Percentiles rank a stretch among this genome's conserved stretches.
These are phyloP conservation scores for Fimicolochytrium jonesii DNA, from an alignment of 192 early-diverging fungal genomes.

Conservation along the genomic window DNA sequence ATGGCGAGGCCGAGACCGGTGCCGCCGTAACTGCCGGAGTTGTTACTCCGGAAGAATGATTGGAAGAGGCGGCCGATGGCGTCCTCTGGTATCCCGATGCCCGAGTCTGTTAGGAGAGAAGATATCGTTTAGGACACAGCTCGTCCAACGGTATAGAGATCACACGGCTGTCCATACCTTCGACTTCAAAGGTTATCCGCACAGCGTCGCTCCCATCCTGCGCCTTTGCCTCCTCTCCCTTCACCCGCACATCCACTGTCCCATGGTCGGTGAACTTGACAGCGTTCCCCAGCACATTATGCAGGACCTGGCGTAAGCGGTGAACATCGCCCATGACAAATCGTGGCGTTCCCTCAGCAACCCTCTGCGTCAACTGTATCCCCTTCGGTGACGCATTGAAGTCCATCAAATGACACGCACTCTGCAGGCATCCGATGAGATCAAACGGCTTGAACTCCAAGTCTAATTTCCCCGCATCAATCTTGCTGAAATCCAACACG, in stretches of 20 bases:
- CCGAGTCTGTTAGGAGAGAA: no score
- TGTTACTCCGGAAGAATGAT: conserved; percentile 62
- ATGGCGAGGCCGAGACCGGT: conserved; percentile 68
- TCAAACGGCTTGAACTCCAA: conserved; percentile 20
- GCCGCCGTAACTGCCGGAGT: conserved; percentile 31
- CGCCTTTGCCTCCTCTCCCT: conserved; percentile 22
- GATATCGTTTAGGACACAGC: no score
- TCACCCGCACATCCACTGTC: conserved; percentile 28
- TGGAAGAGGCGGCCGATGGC: conserved; percentile 54
- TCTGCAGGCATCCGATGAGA: conserved; percentile 9
- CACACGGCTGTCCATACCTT: conserved; percentile 24
- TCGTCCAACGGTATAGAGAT: no score
- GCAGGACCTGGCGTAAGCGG: conserved; percentile 50
- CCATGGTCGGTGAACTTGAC: conserved; percentile 53
- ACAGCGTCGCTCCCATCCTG: conserved; percentile 9
- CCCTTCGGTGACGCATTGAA: conserved; percentile 12
- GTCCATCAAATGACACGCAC: conserved; percentile 3
- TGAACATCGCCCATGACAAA: conserved; percentile 44
- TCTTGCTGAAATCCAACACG: conserved; percentile 26
- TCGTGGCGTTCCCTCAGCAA: conserved; percentile 10
- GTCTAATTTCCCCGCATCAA: conserved; percentile 21
- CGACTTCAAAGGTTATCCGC: background rate
- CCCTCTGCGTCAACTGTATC: background rate
- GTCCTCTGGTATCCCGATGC: conserved; percentile 58
- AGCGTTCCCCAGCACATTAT: conserved; percentile 52